These are phyloP conservation scores for Brassica carinata DNA, from an alignment of 345 rosid genomes.

Conservation along the genomic window DNA sequence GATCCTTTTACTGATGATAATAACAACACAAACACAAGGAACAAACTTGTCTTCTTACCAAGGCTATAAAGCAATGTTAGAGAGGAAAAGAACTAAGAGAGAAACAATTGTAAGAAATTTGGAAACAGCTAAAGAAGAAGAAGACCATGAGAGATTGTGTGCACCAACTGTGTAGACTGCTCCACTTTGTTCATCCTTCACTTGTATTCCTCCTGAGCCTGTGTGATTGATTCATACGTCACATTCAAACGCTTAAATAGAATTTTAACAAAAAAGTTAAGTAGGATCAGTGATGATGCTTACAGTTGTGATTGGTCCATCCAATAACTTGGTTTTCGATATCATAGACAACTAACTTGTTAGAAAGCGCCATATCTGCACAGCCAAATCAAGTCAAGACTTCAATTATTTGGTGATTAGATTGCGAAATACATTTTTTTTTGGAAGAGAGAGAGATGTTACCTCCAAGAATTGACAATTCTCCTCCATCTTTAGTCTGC, in stretches of 20 bases:
- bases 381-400: background rate
- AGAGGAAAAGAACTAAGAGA: slow-evolving; percentile 43
- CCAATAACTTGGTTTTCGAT: slow-evolving; percentile 80
- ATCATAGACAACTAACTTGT: slow-evolving; percentile 87
- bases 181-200: slow-evolving; percentile 64
- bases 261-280: no score
- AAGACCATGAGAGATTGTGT: slow-evolving; percentile 55
- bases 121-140: slow-evolving; percentile 37
- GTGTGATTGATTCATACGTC: slow-evolving; percentile 4
- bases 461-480: slow-evolving; percentile 81
- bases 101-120: slow-evolving; percentile 44
- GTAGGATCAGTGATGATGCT: no score
- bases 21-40: background rate
- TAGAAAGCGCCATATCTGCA: slow-evolving; percentile 87
- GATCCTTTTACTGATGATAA: background rate
- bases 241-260: background rate
- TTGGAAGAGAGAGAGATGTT: background rate
- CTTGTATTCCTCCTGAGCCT: slow-evolving; percentile 80
- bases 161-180: slow-evolving; percentile 58
- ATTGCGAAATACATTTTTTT: background rate
- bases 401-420: background rate
- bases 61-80: slow-evolving; percentile 27
- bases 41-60: background rate
- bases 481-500: background rate
- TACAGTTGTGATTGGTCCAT: slow-evolving; percentile 94